A percentile compares a stretch with the other conserved stretches of the same genome.
Conservation (phyloP, 345 rosid genomes). For the Pseudoturritis turrita region DNA sequence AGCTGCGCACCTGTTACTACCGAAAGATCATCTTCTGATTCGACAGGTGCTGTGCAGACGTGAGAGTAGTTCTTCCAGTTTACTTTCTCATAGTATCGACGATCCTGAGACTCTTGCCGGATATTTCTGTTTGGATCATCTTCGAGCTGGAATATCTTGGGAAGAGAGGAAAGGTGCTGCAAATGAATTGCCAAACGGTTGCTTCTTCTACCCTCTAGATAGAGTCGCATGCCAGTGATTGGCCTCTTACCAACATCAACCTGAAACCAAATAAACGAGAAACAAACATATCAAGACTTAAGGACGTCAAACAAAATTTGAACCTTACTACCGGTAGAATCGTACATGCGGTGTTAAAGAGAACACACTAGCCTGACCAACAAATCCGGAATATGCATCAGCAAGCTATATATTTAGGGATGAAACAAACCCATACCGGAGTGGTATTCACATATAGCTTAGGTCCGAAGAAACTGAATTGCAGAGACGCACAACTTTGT, state of each 20-base stretch:
- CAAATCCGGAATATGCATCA: background rate
- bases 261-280: constrained; percentile 36
- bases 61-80: constrained; percentile 94
- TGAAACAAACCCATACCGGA: constrained; percentile 46
- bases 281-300: constrained; percentile 6
- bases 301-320: background rate
- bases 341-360: background rate
- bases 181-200: constrained; percentile 78
- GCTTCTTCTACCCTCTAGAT: constrained; percentile 88
- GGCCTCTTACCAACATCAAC: constrained; percentile 97
- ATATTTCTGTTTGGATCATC: constrained; percentile 58
- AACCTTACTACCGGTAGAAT: background rate
- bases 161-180: constrained; percentile 96
- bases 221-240: constrained; percentile 89
- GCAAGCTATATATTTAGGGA: background rate
- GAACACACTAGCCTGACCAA: background rate
- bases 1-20: constrained; percentile 90
- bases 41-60: constrained; percentile 89
- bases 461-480: constrained; percentile 89
- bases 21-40: constrained; percentile 69
- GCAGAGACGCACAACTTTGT: constrained; percentile 61
- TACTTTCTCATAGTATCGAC: constrained; percentile 81
- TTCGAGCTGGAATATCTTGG: constrained; percentile 69
- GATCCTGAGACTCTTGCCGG: constrained; percentile 49
- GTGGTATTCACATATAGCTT: constrained; percentile 80